Evolutionary conservation across 2,329 filamentous ascomycete species (phyloP).

Genomic region (Aplosporella prunicola): DNA sequence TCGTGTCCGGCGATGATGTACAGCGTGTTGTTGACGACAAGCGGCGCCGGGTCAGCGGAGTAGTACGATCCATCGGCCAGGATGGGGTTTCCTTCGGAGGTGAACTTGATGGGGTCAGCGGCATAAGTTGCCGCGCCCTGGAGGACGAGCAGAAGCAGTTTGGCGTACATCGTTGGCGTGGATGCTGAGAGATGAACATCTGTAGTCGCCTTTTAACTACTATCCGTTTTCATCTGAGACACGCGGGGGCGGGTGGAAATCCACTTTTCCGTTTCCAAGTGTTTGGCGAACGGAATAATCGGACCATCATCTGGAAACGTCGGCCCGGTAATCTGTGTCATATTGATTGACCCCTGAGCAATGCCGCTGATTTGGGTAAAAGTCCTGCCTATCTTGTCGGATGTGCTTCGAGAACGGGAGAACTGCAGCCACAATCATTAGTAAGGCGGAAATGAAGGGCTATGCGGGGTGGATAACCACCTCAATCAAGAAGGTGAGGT

Average conservation of each 20-base stretch:
- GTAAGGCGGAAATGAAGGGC: too few relatives aligned
- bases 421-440: too few relatives aligned
- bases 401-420: too few relatives aligned
- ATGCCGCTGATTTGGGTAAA: too few relatives aligned
- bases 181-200: too few relatives aligned
- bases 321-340: neutral
- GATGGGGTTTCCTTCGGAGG: constrained; percentile 26
- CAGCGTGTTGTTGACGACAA: constrained; percentile 29
- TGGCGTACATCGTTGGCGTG: neutral
- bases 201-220: too few relatives aligned
- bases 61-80: constrained; percentile 30
- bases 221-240: too few relatives aligned
- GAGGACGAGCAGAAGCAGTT: neutral
- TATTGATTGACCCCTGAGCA: neutral
- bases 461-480: too few relatives aligned
- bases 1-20: constrained; percentile 31
- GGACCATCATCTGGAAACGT: neutral
- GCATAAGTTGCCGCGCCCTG: neutral
- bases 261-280: neutral
- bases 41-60: constrained; percentile 31
- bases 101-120: neutral
- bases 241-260: neutral
- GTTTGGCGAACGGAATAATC: neutral
- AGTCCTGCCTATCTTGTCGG: too few relatives aligned
- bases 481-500: too few relatives aligned